phyloP scores from a whole-genome alignment of 1,284 basidiomycete genomes.

The Serendipita sp. region DNA sequence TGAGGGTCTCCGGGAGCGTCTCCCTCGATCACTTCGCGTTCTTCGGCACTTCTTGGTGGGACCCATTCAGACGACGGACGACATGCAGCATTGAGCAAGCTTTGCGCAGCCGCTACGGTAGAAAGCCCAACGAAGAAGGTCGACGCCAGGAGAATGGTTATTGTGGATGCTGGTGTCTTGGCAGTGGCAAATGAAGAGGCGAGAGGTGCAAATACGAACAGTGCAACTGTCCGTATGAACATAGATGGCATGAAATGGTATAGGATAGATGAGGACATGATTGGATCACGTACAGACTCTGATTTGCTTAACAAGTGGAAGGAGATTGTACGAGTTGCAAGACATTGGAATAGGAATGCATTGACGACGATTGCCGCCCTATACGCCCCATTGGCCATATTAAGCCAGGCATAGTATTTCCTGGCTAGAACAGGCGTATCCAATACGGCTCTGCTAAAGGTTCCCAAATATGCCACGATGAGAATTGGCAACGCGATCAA shows the following conservation, averaged over 20 bases:
- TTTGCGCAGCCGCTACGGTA: not conserved
- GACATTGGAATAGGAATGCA: not conserved
- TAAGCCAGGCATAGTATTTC: constrained; percentile 1
- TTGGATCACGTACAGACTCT: not conserved
- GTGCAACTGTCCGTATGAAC: constrained; percentile 1
- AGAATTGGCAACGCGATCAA: not conserved
- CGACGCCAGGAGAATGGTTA: not conserved
- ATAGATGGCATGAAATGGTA: constrained; percentile 1
- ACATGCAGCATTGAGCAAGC: not conserved
- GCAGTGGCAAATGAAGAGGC: not conserved
- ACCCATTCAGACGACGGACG: not conserved
- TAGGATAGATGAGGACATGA: not conserved
- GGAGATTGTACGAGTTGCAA: not conserved
- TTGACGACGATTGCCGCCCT: not conserved
- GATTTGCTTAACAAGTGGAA: constrained; percentile 3
- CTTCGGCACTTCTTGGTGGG: not conserved
- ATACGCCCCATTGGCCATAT: not conserved
- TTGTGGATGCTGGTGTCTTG: constrained; percentile 1
- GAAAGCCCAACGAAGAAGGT: not conserved
- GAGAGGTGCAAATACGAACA: not conserved
- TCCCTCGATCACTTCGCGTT: not conserved
- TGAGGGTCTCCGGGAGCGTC: not conserved
- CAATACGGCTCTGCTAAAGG: not conserved
- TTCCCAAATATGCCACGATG: not conserved
- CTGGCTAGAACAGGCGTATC: not conserved